Evolutionary conservation across 2,329 filamentous ascomycete genomes (phyloP), one percentile per base, ranked within the genome.

Genomic region (Ceratocystis ficicola): DNA sequence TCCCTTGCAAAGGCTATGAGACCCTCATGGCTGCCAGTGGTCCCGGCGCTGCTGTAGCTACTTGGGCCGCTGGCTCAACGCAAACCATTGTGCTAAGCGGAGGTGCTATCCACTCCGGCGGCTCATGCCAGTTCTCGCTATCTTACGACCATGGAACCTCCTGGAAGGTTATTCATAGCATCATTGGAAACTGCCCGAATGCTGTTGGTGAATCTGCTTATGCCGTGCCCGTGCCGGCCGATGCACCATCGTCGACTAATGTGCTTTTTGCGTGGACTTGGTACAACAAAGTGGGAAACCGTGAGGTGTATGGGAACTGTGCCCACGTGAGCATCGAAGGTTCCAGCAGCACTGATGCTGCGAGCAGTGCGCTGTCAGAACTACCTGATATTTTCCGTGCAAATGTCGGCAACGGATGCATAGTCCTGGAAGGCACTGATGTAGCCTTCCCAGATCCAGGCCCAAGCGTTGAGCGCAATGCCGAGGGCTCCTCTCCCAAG

Each of bases 301-400:
- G 84, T 20, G 85, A 87, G 71, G 85, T 86, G 80, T 88, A 88
- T 76, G 86, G 86, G 82, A 85, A 87, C 73, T 88, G 85, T 69
- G 84, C 84, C 0, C 78, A 80, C 5, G 78, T 87, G 30, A 78
- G 77, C n/a, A 81, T 86, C 59, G 64, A 68, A 1, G 70, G 70
- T 2, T 69, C 70, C 20, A 50, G 22, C 1, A 59, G 57, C 20
- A 57, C 2, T 20, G 62, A 46, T 6, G 68, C 52, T 32, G 71
- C 72, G 61, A 82, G 86, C 71, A 74, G 76, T 55, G 73, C 74
- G 30, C 81, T 87, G 0, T 86, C 87, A 0, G 73, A 78, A 20
- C 80, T 90, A 72, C 66, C 66, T 1, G 66, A 63, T 50, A 48
- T 67, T 5, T 90, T 89, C 73, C 77, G 84, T 48, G 86, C 85